Evolutionary conservation across 2,329 filamentous ascomycete genomes (phyloP), one percentile per base, ranked within the genome.

Genomic region (Calcarisporium arbuscula): DNA sequence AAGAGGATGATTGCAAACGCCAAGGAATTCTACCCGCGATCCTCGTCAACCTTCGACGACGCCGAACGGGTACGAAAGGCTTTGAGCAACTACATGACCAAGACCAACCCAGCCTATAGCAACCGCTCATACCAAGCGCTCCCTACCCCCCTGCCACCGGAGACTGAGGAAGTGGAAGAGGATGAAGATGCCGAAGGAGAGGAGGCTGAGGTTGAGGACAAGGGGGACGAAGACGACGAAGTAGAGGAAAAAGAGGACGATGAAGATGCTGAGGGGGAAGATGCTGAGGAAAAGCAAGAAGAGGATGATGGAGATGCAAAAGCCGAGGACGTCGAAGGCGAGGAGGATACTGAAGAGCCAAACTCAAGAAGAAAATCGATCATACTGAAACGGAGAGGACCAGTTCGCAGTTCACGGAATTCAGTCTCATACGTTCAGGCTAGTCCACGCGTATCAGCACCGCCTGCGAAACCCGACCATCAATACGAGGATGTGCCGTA

Each of bases 1-100:
- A 94, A 92, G 65, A 80, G 87, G 43, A 84, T 95, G 72, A 82
- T 94, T 36, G 73, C 78, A 44, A 95, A 94, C 52, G 85, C 85
- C 22, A 94, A 94, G 58, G 80, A 86, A 35, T 92, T 78, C 61
- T 90, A 90, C 51, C 71, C 80, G 40, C 82, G 82, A 47, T 74
- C 72, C 28, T 86, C 85, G 0, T 64, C 77, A 38, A 70, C 83
- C 23, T 90, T 82, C 53, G 82, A 87, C 28, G 87, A 95, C 62
- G 86, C 88, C 8, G 88, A 95, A 59, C 78, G 86, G 31, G 75
- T 95, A 29, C 75, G 88, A 30, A 95, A 94, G 61, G 81, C 86
- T 4, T 71, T 90, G 26, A 89, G 84, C 56, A 90, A 89, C 51
- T 87, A 80, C 57, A 94, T 94, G 87, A 82, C 80, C 36, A 84